Conservation (phyloP, 345 rosid genomes). For the Lepidium sativum region DNA sequence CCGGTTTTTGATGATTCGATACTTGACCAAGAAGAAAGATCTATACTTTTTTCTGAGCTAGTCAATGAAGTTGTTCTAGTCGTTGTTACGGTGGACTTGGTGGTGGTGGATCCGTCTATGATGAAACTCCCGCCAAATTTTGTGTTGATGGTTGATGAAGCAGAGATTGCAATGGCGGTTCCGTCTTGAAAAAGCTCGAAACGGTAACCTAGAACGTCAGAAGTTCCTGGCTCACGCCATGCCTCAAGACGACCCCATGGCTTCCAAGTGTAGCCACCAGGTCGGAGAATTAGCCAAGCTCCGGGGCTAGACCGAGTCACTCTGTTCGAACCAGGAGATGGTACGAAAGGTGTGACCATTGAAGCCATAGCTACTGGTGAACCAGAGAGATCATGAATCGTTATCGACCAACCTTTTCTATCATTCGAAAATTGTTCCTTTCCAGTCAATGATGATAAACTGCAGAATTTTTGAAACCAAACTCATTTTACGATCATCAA, state of each 20-base stretch:
- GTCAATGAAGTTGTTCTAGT: constrained; percentile 28
- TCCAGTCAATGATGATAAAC: constrained; percentile 43
- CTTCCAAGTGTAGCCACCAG: constrained; percentile 59
- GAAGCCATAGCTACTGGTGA: constrained; percentile 92
- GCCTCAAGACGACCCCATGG: constrained; percentile 92
- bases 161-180: constrained; percentile 16
- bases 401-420: constrained; percentile 79
- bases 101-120: constrained; percentile 42
- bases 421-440: constrained; percentile 45
- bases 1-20: constrained; percentile 37
- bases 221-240: constrained; percentile 51
- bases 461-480: constrained; percentile 19
- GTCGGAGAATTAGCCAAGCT: constrained; percentile 77
- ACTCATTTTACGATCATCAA: neutral
- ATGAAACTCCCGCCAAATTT: constrained; percentile 60
- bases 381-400: constrained; percentile 82
- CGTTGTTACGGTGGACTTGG: neutral
- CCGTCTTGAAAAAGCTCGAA: constrained; percentile 53
- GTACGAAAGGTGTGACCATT: constrained; percentile 88
- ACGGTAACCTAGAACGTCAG: constrained; percentile 53
- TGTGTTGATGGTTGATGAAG: constrained; percentile 40
- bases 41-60: constrained; percentile 60
- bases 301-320: constrained; percentile 71
- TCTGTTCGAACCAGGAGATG: constrained; percentile 61
- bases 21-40: constrained; percentile 37